These are phyloP conservation scores for Thyridium curvatum DNA, from an alignment of 2,329 filamentous ascomycete genomes.

Conservation along the genomic window DNA sequence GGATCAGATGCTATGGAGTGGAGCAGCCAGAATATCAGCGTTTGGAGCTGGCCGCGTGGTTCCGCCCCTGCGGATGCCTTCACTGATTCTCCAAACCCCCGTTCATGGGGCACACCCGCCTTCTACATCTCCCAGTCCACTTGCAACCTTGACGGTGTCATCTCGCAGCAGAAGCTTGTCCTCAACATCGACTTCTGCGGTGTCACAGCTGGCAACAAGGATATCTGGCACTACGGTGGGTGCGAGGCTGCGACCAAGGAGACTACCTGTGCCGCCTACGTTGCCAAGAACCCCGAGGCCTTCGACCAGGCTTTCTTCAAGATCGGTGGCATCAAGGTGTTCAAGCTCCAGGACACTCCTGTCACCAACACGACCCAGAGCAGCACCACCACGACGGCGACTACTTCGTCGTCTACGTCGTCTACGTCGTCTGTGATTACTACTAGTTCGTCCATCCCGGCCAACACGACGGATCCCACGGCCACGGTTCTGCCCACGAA, in stretches of 20 bases:
- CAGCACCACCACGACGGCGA: conserved; percentile 3
- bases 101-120: conserved; percentile 57
- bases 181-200: conserved; percentile 73
- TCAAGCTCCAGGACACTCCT: conserved; percentile 14
- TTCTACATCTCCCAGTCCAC: conserved; percentile 49
- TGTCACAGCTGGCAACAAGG: conserved; percentile 49
- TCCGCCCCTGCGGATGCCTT: conserved; percentile 25
- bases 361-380: conserved; percentile 8
- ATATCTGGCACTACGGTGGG: conserved; percentile 15
- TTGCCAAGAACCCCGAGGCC: conserved; percentile 24
- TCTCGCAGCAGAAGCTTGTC: conserved; percentile 64
- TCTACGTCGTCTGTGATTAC: neutral
- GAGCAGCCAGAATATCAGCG: conserved; percentile 30
- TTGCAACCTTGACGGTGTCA: conserved; percentile 60
- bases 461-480: neutral
- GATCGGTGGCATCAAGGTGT: conserved; percentile 32
- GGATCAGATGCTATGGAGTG: conserved; percentile 31
- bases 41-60: conserved; percentile 30
- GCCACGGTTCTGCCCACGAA: too few species aligned
- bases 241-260: conserved; percentile 17
- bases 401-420: conserved; percentile 7
- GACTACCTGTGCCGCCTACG: conserved; percentile 26
- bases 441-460: conserved; percentile 1
- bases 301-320: conserved; percentile 35
- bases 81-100: conserved; percentile 48